These are phyloP conservation scores for Phascolomyces articulosus DNA, from an alignment of 371 early-diverging fungal genomes.

Conservation along the genomic window DNA sequence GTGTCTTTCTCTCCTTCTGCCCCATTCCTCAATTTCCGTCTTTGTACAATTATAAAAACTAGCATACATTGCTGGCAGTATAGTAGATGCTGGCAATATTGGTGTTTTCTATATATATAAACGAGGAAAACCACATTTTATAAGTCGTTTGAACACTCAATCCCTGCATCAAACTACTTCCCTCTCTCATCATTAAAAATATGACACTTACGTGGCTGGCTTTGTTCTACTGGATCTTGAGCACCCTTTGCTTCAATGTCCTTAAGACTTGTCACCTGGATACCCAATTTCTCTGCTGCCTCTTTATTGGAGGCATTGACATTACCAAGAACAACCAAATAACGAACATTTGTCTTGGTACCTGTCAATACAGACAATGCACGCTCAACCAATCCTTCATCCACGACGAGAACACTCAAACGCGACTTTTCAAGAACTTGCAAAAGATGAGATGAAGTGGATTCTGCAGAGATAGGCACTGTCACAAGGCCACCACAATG, in stretches of 20 bases:
- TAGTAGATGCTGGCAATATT: conserved; percentile 49
- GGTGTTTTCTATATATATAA: conserved; percentile 21
- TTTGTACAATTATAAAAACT: neutral
- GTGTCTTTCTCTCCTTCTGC: too few species aligned
- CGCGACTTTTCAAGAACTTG: conserved; percentile 30
- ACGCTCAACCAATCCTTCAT: conserved; percentile 19
- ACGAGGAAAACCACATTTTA: too few species aligned
- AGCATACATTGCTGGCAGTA: conserved; percentile 9
- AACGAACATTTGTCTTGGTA: conserved; percentile 22
- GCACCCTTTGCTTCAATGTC: conserved; percentile 37
- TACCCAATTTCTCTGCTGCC: conserved; percentile 13
- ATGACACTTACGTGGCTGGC: conserved; percentile 35
- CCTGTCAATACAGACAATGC: conserved; percentile 22
- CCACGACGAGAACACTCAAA: conserved; percentile 35
- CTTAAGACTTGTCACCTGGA: conserved; percentile 31
- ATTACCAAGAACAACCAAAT: conserved; percentile 34
- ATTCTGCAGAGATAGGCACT: conserved; percentile 42
- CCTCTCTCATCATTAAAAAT: too few species aligned
- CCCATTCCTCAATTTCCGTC: neutral
- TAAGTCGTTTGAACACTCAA: too few species aligned
- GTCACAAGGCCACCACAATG: conserved; percentile 43
- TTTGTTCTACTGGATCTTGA: conserved; percentile 23
- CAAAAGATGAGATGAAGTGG: conserved; percentile 30
- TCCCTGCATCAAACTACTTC: too few species aligned
- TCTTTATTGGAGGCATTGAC: neutral